Evolutionary conservation across 2,329 filamentous ascomycete genomes (phyloP).

Genomic region (Botrytis sinoallii): DNA sequence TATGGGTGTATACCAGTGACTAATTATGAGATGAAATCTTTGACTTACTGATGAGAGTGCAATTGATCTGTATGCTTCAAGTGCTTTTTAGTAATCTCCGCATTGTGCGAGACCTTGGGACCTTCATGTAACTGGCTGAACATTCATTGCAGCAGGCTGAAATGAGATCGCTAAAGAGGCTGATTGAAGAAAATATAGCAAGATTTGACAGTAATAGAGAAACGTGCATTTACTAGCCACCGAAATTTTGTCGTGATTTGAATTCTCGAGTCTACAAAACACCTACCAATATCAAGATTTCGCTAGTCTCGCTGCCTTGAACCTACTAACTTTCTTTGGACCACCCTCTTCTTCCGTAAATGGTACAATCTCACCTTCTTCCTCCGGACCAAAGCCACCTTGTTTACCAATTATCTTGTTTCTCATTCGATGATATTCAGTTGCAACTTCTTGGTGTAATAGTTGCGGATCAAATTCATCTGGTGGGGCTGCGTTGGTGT

Average conservation of each 20-base stretch:
- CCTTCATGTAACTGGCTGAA: not conserved
- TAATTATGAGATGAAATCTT: not conserved
- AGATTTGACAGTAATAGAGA: not conserved
- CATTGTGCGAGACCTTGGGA: not conserved
- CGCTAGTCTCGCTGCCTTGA: slow-evolving; percentile 67
- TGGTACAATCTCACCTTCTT: slow-evolving; percentile 60
- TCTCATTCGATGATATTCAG: slow-evolving; percentile 78
- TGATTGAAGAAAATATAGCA: not conserved
- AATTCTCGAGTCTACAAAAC: slow-evolving; percentile 13
- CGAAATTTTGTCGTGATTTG: not conserved
- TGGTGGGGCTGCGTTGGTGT: slow-evolving; percentile 43
- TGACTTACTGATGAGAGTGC: not conserved
- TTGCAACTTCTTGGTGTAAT: slow-evolving; percentile 72
- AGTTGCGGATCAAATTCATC: slow-evolving; percentile 71
- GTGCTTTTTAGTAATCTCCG: not conserved
- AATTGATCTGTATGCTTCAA: not conserved
- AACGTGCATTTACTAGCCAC: not conserved
- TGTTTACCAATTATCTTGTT: slow-evolving; percentile 80
- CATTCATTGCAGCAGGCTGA: not conserved
- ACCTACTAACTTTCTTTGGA: slow-evolving; percentile 64
- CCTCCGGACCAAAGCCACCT: slow-evolving; percentile 75
- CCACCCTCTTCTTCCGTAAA: slow-evolving; percentile 64
- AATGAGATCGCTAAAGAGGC: not conserved
- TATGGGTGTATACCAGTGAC: not conserved
- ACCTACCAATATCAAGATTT: slow-evolving; percentile 32